Percentiles rank a stretch among this genome's conserved stretches.
phyloP scores from a whole-genome alignment of 164 flowering plant species.

The Aristolochia fimbriata region DNA sequence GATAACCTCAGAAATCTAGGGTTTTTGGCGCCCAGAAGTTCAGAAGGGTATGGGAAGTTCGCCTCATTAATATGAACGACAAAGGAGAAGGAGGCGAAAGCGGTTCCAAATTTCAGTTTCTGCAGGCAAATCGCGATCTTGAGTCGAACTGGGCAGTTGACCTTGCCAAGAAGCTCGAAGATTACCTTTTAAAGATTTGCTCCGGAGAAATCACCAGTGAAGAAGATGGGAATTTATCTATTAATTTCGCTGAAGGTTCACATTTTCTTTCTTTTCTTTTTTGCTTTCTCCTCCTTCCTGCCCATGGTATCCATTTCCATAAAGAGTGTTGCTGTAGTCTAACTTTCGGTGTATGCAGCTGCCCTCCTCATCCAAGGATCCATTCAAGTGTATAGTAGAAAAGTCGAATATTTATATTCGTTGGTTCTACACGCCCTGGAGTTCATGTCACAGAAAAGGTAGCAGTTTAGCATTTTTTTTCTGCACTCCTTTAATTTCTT shows the following conservation, averaged over 20 bases:
- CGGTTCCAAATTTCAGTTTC: conserved; percentile 30
- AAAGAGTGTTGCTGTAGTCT: background rate
- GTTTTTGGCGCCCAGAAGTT: too few species aligned
- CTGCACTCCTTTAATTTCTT: too few species aligned
- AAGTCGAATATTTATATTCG: conserved; percentile 82
- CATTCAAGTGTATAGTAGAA: conserved; percentile 84
- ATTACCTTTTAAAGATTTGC: conserved; percentile 73
- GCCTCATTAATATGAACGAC: too few species aligned
- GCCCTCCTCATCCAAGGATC: conserved; percentile 95
- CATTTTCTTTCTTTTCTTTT: background rate
- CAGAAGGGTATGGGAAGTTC: too few species aligned
- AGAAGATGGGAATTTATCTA: conserved; percentile 25
- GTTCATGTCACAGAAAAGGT: conserved; percentile 84
- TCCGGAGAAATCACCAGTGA: conserved; percentile 48
- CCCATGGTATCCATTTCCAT: background rate
- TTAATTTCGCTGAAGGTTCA: conserved; percentile 93
- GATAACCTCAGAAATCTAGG: too few species aligned
- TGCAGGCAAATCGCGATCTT: conserved; percentile 76
- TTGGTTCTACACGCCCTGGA: conserved; percentile 86
- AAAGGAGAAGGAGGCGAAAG: background rate
- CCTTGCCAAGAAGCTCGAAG: conserved; percentile 74
- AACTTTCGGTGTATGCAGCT: conserved; percentile 32
- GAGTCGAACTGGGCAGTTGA: conserved; percentile 89
- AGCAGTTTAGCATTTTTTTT: background rate
- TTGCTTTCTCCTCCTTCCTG: background rate